Base-by-base conservation (phyloP, 2,329 filamentous ascomycete species). In the Fusarium annulatum region DNA sequence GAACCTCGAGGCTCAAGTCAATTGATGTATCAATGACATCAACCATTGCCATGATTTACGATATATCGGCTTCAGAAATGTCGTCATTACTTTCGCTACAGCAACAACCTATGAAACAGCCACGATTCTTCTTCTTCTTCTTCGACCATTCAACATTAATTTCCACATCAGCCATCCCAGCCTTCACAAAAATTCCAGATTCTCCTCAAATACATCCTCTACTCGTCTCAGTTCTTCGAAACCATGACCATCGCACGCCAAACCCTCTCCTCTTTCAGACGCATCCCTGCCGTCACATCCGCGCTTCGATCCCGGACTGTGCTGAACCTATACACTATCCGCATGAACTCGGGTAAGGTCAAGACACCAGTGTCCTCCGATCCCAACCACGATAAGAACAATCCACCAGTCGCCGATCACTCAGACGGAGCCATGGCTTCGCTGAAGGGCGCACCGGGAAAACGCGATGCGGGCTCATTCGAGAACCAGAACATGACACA, bases 1-100 rank as follows among this genome's bases (percentile, higher is more conserved):
- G 28, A 49, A 28, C 55, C 28, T 9, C 23, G 64, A 52, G n/a
- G 16, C 30, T 15, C 33, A 28, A n/a, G n/a, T n/a, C n/a, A n/a
- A n/a, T n/a, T n/a, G n/a, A 36, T 57, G 56, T 30, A 12, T 68
- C 69, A 59, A 71, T 71, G 69, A 71, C 69, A 71, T 71, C 69
- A 71, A 71, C 52, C 56, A 71, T 63, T 23, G 38, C 5, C 23
- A 51, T 65, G 43, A 67, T 33, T 51, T 55, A 71, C 41, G 51
- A 41, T 56, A 39, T 36, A 23, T 48, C 7, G 48, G 36, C 26
- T 60, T 38, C 10, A 1, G 33, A 39, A 64, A 71, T 71, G 69
- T 71, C 69, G 69, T 71, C 69, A 71, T 71, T 49, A 58, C 33
- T 45, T 38, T 45, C 9, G 46, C n/a, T 48, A 30, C 39, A 34